phyloP scores from a whole-genome alignment of 768 basidiomycete species.

The Fomitopsis serialis region DNA sequence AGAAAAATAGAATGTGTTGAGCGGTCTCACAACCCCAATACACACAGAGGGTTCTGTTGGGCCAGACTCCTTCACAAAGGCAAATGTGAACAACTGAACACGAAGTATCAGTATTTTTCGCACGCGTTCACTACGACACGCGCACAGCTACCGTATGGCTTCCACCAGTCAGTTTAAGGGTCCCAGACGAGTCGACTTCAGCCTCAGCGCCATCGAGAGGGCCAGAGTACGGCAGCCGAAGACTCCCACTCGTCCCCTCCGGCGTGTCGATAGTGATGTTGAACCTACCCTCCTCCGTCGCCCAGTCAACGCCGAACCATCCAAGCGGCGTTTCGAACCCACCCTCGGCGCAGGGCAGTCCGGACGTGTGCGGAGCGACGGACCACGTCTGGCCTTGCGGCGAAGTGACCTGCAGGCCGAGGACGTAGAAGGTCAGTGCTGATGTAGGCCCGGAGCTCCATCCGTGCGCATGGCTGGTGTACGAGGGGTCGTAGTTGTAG shows the following conservation, averaged over 20 bases:
- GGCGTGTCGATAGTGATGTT: conserved; percentile 11
- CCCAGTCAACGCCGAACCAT: conserved; percentile 46
- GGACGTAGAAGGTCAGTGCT: conserved; percentile 50
- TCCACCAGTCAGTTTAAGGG: conserved; percentile 6
- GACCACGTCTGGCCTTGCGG: conserved; percentile 44
- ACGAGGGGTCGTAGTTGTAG: conserved; percentile 53
- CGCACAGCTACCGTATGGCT: conserved; percentile 7
- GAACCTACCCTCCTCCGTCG: conserved; percentile 11
- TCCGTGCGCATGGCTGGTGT: conserved; percentile 56
- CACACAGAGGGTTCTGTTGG: too few species aligned
- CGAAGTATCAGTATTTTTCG: too few species aligned
- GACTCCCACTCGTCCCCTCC: conserved; percentile 9
- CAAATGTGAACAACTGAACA: too few species aligned
- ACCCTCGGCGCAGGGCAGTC: conserved; percentile 38
- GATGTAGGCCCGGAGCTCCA: conserved; percentile 57
- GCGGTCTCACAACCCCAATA: too few species aligned
- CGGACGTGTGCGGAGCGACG: conserved; percentile 41
- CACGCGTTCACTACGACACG: too few species aligned
- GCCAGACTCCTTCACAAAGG: too few species aligned
- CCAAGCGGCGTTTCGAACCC: conserved; percentile 50
- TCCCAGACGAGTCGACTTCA: neutral
- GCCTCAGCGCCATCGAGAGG: conserved; percentile 3
- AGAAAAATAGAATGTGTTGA: too few species aligned
- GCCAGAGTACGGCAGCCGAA: conserved; percentile 9
- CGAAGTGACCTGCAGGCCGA: conserved; percentile 45